Evolutionary conservation across 352 stramenopile genomes (phyloP).

Genomic region (Pythium phragmitis): DNA sequence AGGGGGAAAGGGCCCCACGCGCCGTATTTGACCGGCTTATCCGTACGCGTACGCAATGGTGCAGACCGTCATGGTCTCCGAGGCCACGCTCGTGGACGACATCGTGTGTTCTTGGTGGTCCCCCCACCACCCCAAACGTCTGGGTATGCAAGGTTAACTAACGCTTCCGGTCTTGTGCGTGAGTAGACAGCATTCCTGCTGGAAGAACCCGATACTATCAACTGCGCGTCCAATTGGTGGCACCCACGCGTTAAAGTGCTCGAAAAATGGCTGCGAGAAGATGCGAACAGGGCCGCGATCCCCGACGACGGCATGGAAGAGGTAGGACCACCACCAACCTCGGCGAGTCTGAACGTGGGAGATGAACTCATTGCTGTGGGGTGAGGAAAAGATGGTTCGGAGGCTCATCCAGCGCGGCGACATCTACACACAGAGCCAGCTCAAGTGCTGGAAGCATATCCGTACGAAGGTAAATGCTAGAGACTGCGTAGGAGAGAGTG

Average conservation of each 20-base stretch:
- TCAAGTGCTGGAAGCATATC: conserved; percentile 83
- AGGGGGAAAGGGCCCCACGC: neutral
- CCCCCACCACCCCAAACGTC: neutral
- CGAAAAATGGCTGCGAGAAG: conserved; percentile 70
- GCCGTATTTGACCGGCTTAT: neutral
- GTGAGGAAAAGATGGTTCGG: conserved; percentile 54
- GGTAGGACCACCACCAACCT: conserved; percentile 24
- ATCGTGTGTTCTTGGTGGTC: conserved; percentile 39
- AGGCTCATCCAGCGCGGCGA: conserved; percentile 69
- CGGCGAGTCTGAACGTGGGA: neutral
- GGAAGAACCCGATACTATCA: conserved; percentile 45
- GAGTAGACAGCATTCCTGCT: conserved; percentile 47
- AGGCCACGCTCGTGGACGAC: conserved; percentile 46
- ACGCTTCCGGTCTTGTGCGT: neutral
- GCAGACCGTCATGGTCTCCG: conserved; percentile 54
- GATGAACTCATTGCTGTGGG: neutral
- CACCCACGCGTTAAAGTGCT: conserved; percentile 62
- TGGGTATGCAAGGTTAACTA: neutral
- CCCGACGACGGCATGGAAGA: conserved; percentile 74
- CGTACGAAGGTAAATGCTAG: conserved; percentile 28
- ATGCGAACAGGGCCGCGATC: conserved; percentile 52
- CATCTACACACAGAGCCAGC: conserved; percentile 54
- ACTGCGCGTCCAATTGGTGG: conserved; percentile 58
- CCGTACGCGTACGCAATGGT: conserved; percentile 33
- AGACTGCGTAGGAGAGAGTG: neutral